Percentiles rank a stretch among this genome's conserved stretches.
Conservation (phyloP, 257 asterid genomes). For the Gentiana dahurica region DNA sequence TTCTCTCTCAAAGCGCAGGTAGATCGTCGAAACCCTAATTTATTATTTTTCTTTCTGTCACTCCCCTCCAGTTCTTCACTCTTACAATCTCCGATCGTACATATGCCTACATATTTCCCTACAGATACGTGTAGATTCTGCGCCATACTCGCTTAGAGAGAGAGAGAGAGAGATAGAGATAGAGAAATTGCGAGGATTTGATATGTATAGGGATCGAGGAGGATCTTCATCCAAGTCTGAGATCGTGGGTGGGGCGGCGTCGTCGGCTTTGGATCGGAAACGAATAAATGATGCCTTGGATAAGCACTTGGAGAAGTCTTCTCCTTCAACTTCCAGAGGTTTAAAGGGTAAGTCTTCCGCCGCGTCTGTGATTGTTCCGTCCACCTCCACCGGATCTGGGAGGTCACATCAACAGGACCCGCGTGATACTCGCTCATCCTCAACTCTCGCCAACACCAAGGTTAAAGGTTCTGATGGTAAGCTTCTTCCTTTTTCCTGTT, state of each 20-base stretch:
- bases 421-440: conserved; percentile 40
- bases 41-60: neutral
- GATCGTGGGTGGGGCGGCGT: conserved; percentile 43
- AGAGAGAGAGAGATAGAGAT: neutral
- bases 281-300: conserved; percentile 89
- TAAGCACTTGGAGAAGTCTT: conserved; percentile 85
- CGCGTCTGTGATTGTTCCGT: conserved; percentile 28
- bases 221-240: conserved; percentile 55
- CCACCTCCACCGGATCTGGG: conserved; percentile 45
- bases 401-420: conserved; percentile 39
- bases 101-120: conserved; percentile 1
- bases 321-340: conserved; percentile 66
- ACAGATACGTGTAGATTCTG: neutral
- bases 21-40: conserved; percentile 4
- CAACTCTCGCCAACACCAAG: conserved; percentile 39
- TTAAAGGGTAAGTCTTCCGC: conserved; percentile 45
- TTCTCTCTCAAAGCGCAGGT: neutral
- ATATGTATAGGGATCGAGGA: conserved; percentile 69
- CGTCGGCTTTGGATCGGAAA: conserved; percentile 75
- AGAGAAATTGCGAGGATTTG: neutral
- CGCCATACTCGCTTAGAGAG: neutral
- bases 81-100: neutral
- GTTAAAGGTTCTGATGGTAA: conserved; percentile 73
- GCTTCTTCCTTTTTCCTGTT: neutral
- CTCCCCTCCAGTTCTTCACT: neutral